Conservation (phyloP, 352 stramenopile species). For the Globisporangium ultimum region DNA sequence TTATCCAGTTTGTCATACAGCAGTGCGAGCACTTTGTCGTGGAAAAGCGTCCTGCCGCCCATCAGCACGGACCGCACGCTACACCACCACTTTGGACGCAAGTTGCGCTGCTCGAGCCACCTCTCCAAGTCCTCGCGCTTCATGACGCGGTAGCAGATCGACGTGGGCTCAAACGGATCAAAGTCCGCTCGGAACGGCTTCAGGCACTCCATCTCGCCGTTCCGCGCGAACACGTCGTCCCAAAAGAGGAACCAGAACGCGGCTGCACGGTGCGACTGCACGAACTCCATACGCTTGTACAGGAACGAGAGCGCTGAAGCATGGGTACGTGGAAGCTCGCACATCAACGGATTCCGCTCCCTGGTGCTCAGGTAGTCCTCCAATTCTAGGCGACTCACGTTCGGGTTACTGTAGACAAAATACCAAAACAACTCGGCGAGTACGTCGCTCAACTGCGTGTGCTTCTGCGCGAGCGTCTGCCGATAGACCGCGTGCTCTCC, state of each 20-base stretch:
- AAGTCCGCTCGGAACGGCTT: conserved; percentile 4
- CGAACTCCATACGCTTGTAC: conserved; percentile 29
- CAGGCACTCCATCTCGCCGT: conserved; percentile 11
- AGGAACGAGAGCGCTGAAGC: conserved; percentile 26
- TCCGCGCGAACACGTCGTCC: no score
- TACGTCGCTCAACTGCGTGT: conserved; percentile 20
- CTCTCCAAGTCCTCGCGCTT: conserved; percentile 6
- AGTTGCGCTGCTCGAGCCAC: conserved; percentile 9
- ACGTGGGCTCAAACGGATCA: conserved; percentile 5
- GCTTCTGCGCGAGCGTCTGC: conserved; percentile 15
- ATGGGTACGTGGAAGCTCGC: conserved; percentile 16
- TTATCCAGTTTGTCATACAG: conserved; percentile 1
- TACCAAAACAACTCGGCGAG: conserved; percentile 47
- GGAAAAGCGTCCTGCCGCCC: conserved; percentile 5
- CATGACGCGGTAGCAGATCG: conserved; percentile 12
- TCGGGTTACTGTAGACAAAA: conserved; percentile 40
- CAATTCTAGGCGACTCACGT: conserved; percentile 18
- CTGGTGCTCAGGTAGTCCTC: conserved; percentile 22
- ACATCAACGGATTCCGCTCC: conserved; percentile 24
- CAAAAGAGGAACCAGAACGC: no score
- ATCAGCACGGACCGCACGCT: background rate
- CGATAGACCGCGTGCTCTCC: conserved; percentile 24
- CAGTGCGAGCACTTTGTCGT: conserved; percentile 6
- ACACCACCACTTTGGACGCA: background rate
- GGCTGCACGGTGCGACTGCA: no score